These are phyloP conservation scores for Aspergillus cejpii DNA, from an alignment of 2,329 filamentous ascomycete species.

Conservation along the genomic window DNA sequence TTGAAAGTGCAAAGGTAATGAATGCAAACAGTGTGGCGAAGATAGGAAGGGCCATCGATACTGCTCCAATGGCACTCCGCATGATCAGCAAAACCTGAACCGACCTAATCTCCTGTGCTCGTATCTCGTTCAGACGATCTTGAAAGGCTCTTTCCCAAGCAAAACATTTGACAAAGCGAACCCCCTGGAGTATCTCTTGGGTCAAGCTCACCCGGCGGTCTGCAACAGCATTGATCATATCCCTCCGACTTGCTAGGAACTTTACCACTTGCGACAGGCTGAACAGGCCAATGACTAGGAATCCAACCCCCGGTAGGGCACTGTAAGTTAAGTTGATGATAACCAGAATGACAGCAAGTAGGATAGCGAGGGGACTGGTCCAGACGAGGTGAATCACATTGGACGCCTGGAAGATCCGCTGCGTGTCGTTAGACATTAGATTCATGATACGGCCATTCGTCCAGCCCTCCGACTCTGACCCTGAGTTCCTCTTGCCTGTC, in stretches of 20 bases:
- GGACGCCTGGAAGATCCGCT: constrained; percentile 1
- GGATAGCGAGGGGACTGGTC: constrained; percentile 69
- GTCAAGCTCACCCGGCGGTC: constrained; percentile 86
- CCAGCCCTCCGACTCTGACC: constrained; percentile 58
- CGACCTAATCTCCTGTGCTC: constrained; percentile 66
- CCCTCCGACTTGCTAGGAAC: constrained; percentile 64
- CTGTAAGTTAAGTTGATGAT: constrained; percentile 75
- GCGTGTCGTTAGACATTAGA: constrained; percentile 82
- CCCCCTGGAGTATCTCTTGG: constrained; percentile 81
- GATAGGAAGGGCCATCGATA: constrained; percentile 77
- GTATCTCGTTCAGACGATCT: constrained; percentile 65
- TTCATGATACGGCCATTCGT: constrained; percentile 83
- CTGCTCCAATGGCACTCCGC: constrained; percentile 74
- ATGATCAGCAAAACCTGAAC: constrained; percentile 75
- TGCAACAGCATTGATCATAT: constrained; percentile 80
- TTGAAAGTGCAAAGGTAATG: constrained; percentile 62
- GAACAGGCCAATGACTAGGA: constrained; percentile 72
- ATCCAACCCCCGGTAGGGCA: constrained; percentile 76
- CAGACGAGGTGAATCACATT: constrained; percentile 41
- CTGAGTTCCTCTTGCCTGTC: constrained; percentile 49
- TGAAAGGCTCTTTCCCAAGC: constrained; percentile 89
- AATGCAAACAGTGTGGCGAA: constrained; percentile 95
- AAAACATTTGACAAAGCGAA: constrained; percentile 92
- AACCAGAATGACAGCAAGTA: constrained; percentile 69
- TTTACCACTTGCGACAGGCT: constrained; percentile 68